Conservation (phyloP, 1,284 basidiomycete species). For the Ceratobasidium sp. region DNA sequence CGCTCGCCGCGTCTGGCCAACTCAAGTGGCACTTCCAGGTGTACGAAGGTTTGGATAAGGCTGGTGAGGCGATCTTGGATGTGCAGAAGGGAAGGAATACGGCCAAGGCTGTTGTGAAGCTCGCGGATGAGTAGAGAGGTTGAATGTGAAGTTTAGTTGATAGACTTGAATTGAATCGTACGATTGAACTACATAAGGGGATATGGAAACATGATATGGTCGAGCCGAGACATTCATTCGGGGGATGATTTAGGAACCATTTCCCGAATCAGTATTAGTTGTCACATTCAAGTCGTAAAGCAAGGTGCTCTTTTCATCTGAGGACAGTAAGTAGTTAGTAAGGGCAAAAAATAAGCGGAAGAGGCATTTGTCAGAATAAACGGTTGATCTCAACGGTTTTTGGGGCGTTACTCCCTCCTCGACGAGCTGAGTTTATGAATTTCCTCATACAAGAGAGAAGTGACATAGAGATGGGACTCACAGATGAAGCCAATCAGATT, state of each 20-base stretch:
- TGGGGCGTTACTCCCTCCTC: constrained; percentile 51
- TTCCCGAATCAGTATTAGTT: no score
- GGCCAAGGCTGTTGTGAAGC: constrained; percentile 70
- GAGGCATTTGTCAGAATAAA: constrained; percentile 39
- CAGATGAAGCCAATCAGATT: neutral
- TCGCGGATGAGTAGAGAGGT: constrained; percentile 58
- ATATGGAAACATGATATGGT: no score
- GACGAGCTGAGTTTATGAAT: constrained; percentile 50
- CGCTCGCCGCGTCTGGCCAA: constrained; percentile 69
- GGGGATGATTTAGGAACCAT: no score
- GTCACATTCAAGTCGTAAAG: neutral
- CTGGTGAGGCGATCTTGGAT: constrained; percentile 67
- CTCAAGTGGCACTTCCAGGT: constrained; percentile 73
- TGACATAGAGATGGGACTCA: neutral
- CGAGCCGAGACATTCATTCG: no score
- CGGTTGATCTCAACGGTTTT: constrained; percentile 45
- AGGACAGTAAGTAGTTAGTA: neutral
- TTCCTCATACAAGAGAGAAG: constrained; percentile 32
- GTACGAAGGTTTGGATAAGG: constrained; percentile 66
- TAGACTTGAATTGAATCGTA: no score
- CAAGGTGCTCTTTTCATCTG: neutral
- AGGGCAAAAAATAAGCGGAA: neutral
- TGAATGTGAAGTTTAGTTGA: no score
- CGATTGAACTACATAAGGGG: no score
- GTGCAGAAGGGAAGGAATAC: constrained; percentile 71